Evolutionary conservation across 495 filamentous ascomycete genomes (phyloP).

Genomic region (Podospora sp.): DNA sequence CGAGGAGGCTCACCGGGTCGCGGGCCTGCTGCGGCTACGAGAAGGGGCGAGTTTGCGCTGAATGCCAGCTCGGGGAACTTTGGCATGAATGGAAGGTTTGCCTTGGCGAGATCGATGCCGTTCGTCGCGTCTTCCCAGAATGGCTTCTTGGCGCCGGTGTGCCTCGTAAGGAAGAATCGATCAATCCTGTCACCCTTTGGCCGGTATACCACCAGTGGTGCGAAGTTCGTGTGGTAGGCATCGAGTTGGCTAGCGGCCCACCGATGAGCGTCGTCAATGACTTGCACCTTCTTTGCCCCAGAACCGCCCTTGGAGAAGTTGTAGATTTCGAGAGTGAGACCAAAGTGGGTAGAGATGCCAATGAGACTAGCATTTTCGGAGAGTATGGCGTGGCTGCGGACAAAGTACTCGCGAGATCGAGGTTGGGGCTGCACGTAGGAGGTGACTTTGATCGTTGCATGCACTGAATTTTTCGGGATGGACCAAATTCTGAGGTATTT

Average conservation of each 20-base stretch:
- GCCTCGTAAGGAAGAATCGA: constrained; percentile 30
- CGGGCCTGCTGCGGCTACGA: constrained; percentile 34
- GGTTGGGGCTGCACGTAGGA: constrained; percentile 32
- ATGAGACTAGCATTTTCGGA: constrained; percentile 33
- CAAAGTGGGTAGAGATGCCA: constrained; percentile 35
- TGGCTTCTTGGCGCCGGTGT: constrained; percentile 28
- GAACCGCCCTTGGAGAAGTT: constrained; percentile 32
- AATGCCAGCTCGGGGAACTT: constrained; percentile 38
- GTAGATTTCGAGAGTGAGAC: constrained; percentile 35
- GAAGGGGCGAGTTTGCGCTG: constrained; percentile 27
- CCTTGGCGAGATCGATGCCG: constrained; percentile 29
- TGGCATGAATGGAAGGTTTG: constrained; percentile 32
- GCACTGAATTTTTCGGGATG: constrained; percentile 26
- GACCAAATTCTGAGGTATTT: constrained; percentile 36
- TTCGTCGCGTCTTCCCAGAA: constrained; percentile 32
- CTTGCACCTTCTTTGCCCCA: constrained; percentile 31
- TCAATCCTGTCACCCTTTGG: constrained; percentile 34
- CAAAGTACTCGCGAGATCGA: constrained; percentile 36
- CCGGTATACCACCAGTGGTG: constrained; percentile 33
- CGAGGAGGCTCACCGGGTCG: constrained; percentile 30
- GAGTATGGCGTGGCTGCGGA: constrained; percentile 35
- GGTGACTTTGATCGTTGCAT: constrained; percentile 33
- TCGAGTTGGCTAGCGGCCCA: constrained; percentile 33
- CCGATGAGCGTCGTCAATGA: constrained; percentile 36
- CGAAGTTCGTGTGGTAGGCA: constrained; percentile 28